A percentile compares a stretch with the other conserved stretches of the same genome.
Evolutionary conservation across 2,329 filamentous ascomycete species (phyloP).

Genomic region (Cladosporium halotolerans): DNA sequence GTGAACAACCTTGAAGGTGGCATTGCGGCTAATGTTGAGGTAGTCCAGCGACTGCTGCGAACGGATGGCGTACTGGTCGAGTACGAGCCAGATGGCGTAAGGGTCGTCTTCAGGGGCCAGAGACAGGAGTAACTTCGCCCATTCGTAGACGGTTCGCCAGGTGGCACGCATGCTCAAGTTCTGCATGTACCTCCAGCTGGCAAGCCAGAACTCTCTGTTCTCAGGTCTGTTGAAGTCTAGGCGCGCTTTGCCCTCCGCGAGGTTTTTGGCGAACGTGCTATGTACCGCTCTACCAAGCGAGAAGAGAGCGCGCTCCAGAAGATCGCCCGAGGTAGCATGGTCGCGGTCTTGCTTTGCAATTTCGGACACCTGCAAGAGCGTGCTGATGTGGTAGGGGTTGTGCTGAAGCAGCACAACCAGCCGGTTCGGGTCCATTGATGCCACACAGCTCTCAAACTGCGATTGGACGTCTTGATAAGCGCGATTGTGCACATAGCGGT

Average conservation of each 20-base stretch:
- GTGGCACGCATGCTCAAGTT: slow-evolving; percentile 87
- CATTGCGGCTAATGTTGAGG: slow-evolving; percentile 58
- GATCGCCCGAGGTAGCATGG: slow-evolving; percentile 74
- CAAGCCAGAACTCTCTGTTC: slow-evolving; percentile 89
- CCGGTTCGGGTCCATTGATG: slow-evolving; percentile 73
- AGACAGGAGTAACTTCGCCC: slow-evolving; percentile 77
- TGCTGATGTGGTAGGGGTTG: slow-evolving; percentile 86
- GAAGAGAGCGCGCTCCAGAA: slow-evolving; percentile 86
- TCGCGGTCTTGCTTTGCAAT: slow-evolving; percentile 90
- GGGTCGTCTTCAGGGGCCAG: slow-evolving; percentile 69
- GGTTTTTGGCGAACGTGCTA: slow-evolving; percentile 69
- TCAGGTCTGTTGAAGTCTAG: slow-evolving; percentile 76
- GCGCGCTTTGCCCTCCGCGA: slow-evolving; percentile 72
- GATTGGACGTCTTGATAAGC: slow-evolving; percentile 68
- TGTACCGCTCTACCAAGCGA: slow-evolving; percentile 85
- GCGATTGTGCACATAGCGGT: slow-evolving; percentile 68
- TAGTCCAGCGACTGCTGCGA: slow-evolving; percentile 72
- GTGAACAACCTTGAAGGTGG: slow-evolving; percentile 43
- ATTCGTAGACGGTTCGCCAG: slow-evolving; percentile 87
- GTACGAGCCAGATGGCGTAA: slow-evolving; percentile 71
- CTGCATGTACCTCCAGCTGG: slow-evolving; percentile 79
- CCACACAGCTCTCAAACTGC: slow-evolving; percentile 73
- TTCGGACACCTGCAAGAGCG: slow-evolving; percentile 86
- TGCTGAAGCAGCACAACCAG: slow-evolving; percentile 69
- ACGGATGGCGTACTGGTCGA: slow-evolving; percentile 80